Conservation (phyloP, 768 basidiomycete genomes). For the Tylopilus sp. region DNA sequence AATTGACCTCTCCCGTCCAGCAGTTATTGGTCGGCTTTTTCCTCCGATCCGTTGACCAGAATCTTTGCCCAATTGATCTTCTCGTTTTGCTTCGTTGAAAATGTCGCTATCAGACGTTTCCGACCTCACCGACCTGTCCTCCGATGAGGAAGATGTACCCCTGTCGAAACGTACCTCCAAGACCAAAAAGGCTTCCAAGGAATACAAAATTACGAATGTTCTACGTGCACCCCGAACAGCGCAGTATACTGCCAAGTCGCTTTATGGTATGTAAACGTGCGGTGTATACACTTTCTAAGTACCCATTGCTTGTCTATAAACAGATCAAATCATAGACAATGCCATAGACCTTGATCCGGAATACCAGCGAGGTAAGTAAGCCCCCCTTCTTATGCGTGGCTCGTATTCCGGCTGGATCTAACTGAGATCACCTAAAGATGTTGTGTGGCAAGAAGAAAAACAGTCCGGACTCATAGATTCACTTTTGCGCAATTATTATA, state of each 20-base stretch:
- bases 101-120: constrained; percentile 43
- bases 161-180: constrained; percentile 21
- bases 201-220: constrained; percentile 29
- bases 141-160: constrained; percentile 35
- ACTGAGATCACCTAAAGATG: constrained; percentile 34
- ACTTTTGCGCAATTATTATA: constrained; percentile 57
- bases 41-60: background rate
- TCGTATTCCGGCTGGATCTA: background rate
- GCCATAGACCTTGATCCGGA: constrained; percentile 58
- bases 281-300: background rate
- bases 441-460: constrained; percentile 64
- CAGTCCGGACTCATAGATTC: constrained; percentile 64
- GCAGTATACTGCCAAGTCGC: constrained; percentile 40
- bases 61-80: background rate
- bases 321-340: constrained; percentile 47
- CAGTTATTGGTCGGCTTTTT: background rate
- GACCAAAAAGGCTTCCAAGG: constrained; percentile 24
- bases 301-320: background rate
- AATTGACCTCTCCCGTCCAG: background rate
- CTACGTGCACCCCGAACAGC: constrained; percentile 39
- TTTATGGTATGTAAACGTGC: constrained; percentile 37
- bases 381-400: background rate
- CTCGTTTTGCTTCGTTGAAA: background rate
- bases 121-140: constrained; percentile 46
- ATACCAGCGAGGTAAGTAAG: constrained; percentile 55